These are phyloP conservation scores for Mycena floridula DNA, from an alignment of 768 basidiomycete genomes.

Conservation along the genomic window DNA sequence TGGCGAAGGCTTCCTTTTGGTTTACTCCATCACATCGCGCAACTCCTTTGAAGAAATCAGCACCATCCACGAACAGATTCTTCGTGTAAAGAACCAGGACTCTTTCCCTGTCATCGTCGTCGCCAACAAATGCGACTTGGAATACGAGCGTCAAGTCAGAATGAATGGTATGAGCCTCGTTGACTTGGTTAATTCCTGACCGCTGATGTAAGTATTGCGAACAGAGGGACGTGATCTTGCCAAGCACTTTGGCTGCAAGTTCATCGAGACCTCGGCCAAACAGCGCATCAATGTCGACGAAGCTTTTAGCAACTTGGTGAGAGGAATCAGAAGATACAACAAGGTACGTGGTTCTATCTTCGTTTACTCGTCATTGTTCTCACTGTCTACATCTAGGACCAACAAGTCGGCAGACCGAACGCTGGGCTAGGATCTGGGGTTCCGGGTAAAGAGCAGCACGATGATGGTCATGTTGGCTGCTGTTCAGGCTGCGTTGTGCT, in stretches of 20 bases:
- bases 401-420: slow-evolving; percentile 60
- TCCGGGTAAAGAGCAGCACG: slow-evolving; percentile 43
- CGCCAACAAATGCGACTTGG: slow-evolving; percentile 94
- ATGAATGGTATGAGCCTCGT: slow-evolving; percentile 68
- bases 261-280: slow-evolving; percentile 95
- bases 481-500: slow-evolving; percentile 65
- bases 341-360: slow-evolving; percentile 44
- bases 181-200: not conserved
- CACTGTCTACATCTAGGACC: slow-evolving; percentile 43
- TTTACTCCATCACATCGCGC: slow-evolving; percentile 95
- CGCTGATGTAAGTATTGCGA: no score
- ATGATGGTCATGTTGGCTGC: slow-evolving; percentile 51
- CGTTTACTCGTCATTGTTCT: not conserved
- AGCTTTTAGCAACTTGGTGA: slow-evolving; percentile 86
- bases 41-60: slow-evolving; percentile 96
- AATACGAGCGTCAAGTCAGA: slow-evolving; percentile 92
- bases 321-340: slow-evolving; percentile 91
- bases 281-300: slow-evolving; percentile 95
- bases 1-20: slow-evolving; percentile 95
- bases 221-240: slow-evolving; percentile 96
- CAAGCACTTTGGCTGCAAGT: slow-evolving; percentile 88
- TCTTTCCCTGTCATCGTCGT: slow-evolving; percentile 93
- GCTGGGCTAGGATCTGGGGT: slow-evolving; percentile 44
- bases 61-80: slow-evolving; percentile 92
- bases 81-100: slow-evolving; percentile 95